Base-by-base conservation (phyloP, 2,329 filamentous ascomycete genomes). In the Tolypocladium cylindrosporum region DNA sequence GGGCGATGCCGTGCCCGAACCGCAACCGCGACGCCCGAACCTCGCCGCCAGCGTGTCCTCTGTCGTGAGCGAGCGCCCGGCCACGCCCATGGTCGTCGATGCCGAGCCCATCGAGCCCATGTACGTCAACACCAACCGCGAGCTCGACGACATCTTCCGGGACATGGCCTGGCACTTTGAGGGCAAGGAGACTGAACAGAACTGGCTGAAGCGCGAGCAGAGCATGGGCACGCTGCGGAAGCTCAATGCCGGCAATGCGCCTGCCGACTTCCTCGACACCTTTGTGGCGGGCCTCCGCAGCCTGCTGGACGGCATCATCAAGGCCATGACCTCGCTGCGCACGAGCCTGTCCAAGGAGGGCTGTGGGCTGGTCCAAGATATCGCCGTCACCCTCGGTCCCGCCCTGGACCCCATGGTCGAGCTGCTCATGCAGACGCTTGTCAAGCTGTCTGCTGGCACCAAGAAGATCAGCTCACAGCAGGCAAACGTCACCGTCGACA, bases 391-490 rank as follows among this genome's bases (percentile, higher is more conserved):
- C 10, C 85, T 90, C 52, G 91, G 91, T 0, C 81, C 90, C 1
- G 87, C 81, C 45, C 85, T 97, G 66, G 93, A 97, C 67, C 83
- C 88, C 13, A 89, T 96, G 85, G 88, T 94, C 9, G 93, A 97
- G 73, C 84, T 97, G 55, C 79, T 97, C 27, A 84, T 97, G 74
- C 91, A 96, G 68, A 88, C 85, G 36, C 84, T 97, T 65, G 85
- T 97, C 75, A 97, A 96, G 73, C 83, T 97, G 62, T 92, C 88
- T 63, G 90, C 87, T 11, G 87, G 86, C 31, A 95, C 93, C 54
- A 99, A 99, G 74, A 96, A 95, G 72, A 96, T 99, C 64, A 86
- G 84, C 58, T 91, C 91, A 0, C 87, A 96, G 67, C 87, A 89
- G 62, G 93, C 90, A 56, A 92, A 95, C 67, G 71, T 77, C 19